Base-by-base conservation (phyloP, 805 yeast genomes). In the Scheffersomyces coipomensis region DNA sequence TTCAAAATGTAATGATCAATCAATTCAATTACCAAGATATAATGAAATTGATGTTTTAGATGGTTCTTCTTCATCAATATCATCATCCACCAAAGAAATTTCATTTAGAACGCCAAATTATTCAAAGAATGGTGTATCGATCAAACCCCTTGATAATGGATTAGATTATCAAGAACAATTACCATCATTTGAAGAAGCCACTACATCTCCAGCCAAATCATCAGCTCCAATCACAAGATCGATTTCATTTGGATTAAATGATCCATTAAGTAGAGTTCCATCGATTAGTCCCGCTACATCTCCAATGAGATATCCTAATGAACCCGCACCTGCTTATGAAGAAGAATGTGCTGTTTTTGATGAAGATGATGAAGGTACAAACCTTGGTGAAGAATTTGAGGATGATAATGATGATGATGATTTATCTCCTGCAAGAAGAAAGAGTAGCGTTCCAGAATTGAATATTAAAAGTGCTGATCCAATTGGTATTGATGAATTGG, bases 151-250 rank as follows among this genome's bases (percentile, higher is more conserved):
- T 39, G 45, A 54, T 34, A 44, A 48, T 17, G 49, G 7, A 15
- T 13, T 5, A 13, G 18, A 15, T 13, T 12, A 41, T 4, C 46
- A 47, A 5, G 66, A 65, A 24, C 60, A 53, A 15, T 64, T 79
- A 19, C 89, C 89, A 0, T 66, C 83, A 0, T 83, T 83, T 56
- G 85, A 82, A 51, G 83, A 83, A 49, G 88, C 87, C 0, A 66
- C 74, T 0, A 76, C 84, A 0, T 77, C 80, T 46, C 55, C 58
- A n/a, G n/a, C n/a, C n/a, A n/a, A n/a, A n/a, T n/a, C n/a, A 1
- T 29, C 56, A 10, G 62, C 66, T 3, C 68, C 74, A 8, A 52
- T 60, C 7, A 50, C 60, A 12, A 49, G 76, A 26, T 60, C 76
- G 2, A 46, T 63, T 8, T 63, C 73, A 1, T 49, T 67, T 33